A percentile compares a stretch with the other conserved stretches of the same genome.
These are phyloP conservation scores for Russula sp. DNA, from an alignment of 768 basidiomycete species.

Conservation along the genomic window DNA sequence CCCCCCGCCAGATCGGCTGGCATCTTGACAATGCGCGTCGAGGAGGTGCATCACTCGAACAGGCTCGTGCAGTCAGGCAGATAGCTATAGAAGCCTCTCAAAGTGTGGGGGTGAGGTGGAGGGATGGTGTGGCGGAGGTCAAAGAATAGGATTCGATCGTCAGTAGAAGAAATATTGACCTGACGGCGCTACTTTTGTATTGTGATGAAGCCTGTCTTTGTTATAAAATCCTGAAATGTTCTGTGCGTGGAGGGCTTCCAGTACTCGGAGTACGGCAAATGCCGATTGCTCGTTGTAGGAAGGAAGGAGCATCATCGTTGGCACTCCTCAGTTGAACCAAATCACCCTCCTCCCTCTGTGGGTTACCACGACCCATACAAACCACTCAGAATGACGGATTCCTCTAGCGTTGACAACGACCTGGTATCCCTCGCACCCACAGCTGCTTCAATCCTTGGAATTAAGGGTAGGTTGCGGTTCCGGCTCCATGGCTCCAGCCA, in stretches of 20 bases:
- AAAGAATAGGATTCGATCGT: neutral
- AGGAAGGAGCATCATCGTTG: constrained; percentile 15
- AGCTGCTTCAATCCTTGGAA: constrained; percentile 52
- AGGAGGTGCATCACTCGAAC: constrained; percentile 47
- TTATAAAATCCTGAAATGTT: neutral
- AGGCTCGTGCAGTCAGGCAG: constrained; percentile 47
- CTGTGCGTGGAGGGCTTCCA: neutral
- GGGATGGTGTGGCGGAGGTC: constrained; percentile 44
- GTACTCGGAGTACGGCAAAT: constrained; percentile 1
- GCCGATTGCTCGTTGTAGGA: constrained; percentile 9
- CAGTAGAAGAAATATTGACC: neutral
- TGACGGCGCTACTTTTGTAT: too few species aligned
- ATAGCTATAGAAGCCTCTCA: constrained; percentile 49
- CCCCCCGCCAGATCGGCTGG: constrained; percentile 61
- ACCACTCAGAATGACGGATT: constrained; percentile 19
- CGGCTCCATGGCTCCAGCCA: constrained; percentile 59
- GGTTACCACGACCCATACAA: constrained; percentile 23
- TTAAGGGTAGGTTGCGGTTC: constrained; percentile 58
- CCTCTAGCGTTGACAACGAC: constrained; percentile 14
- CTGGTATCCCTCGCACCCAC: constrained; percentile 27
- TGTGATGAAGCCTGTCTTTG: neutral
- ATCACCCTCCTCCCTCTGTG: constrained; percentile 16
- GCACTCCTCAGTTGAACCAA: constrained; percentile 10
- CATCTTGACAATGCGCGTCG: constrained; percentile 53
- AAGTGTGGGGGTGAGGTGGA: constrained; percentile 48